These are phyloP conservation scores for Coemansia sp. DNA, from an alignment of 192 early-diverging fungal species.

Conservation along the genomic window DNA sequence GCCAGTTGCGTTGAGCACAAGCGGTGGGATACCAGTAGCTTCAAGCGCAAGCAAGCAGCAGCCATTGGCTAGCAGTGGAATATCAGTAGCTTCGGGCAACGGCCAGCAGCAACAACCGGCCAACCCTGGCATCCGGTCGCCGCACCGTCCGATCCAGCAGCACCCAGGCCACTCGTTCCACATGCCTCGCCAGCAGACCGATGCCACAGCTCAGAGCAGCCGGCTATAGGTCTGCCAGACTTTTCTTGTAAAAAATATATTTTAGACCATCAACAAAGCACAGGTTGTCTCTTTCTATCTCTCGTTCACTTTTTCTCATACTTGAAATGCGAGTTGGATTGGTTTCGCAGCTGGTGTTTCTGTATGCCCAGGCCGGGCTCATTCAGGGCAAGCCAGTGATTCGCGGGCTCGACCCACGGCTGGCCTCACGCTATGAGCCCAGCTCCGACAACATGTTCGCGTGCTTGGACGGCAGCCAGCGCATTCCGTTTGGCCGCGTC, in stretches of 20 bases:
- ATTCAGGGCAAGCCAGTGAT: neutral
- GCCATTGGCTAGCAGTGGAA: no score
- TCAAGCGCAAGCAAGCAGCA: neutral
- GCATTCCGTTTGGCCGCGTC: slow-evolving; percentile 67
- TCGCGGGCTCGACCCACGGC: slow-evolving; percentile 38
- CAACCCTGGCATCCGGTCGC: neutral
- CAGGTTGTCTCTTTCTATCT: no score
- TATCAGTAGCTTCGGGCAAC: neutral
- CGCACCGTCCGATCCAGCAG: slow-evolving; percentile 7
- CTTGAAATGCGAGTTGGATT: neutral
- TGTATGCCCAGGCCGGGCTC: neutral
- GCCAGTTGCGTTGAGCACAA: neutral
- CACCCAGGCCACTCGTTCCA: neutral
- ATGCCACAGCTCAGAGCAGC: neutral
- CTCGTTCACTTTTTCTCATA: no score
- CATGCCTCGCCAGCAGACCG: neutral
- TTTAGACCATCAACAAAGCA: no score
- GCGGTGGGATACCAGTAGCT: neutral
- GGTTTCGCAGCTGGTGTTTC: neutral
- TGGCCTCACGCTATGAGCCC: slow-evolving; percentile 18
- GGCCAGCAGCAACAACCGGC: neutral
- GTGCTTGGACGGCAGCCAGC: slow-evolving; percentile 72
- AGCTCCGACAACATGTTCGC: slow-evolving; percentile 43
- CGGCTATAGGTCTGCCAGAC: no score
- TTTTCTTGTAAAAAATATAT: no score